Percentiles rank a stretch among this genome's conserved stretches.
Evolutionary conservation across 306 rosid species (phyloP).

Genomic region (Rosa multiflora): DNA sequence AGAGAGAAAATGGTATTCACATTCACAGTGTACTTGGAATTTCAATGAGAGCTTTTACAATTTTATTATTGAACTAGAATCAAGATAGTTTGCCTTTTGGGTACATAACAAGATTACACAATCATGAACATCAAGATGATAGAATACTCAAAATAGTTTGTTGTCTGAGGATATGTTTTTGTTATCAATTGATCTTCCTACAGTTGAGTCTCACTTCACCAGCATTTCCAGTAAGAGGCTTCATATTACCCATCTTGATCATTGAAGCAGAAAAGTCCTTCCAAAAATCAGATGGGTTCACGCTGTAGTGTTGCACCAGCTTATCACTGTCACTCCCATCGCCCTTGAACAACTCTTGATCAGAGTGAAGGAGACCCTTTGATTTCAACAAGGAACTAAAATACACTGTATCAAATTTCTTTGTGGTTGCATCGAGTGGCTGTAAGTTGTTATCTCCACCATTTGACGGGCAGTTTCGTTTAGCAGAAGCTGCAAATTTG

Average conservation of each 20-base stretch:
- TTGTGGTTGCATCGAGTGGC: constrained; percentile 13
- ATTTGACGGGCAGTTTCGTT: constrained; percentile 15
- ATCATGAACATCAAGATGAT: background rate
- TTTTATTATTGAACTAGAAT: background rate
- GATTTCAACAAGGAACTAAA: constrained; percentile 20
- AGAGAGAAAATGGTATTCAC: background rate
- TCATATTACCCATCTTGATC: constrained; percentile 38
- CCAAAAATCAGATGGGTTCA: background rate
- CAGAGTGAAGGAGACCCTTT: constrained; percentile 38
- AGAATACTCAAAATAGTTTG: background rate
- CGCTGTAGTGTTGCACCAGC: constrained; percentile 20
- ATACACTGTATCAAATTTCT: constrained; percentile 27
- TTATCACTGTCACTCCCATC: constrained; percentile 29
- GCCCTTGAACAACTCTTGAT: constrained; percentile 30
- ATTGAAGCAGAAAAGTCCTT: constrained; percentile 26
- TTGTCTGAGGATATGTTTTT: background rate
- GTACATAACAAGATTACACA: background rate
- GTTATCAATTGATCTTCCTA: constrained; percentile 18
- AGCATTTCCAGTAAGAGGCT: constrained; percentile 26
- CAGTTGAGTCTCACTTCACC: constrained; percentile 36
- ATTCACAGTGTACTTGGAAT: background rate
- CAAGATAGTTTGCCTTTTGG: background rate
- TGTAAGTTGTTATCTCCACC: constrained; percentile 28
- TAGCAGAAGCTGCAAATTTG: background rate
- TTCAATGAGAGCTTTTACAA: background rate